Base-by-base conservation (phyloP, 495 filamentous ascomycete genomes). In the Aeminium ludgeri region DNA sequence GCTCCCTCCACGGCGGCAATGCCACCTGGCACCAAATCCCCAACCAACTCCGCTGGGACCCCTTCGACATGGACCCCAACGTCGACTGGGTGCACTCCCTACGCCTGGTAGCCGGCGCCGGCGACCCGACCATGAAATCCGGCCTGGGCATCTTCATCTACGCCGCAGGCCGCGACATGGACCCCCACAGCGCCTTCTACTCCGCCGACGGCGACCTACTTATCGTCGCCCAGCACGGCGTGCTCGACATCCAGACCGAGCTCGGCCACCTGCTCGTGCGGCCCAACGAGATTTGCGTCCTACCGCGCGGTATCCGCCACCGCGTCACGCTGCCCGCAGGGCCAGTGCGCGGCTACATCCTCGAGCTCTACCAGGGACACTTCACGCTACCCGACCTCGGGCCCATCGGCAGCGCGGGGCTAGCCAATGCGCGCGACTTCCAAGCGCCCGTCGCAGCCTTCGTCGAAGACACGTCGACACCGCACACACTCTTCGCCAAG, bases 21-120 rank as follows among this genome's bases (percentile, higher is more conserved):
- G 57, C 67, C 30, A 70, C 72, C 51, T 60, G 74, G 25, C 68
- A 74, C 51, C 67, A 75, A 29, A 75, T 78, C 34, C 86, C 86
- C 8, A 92, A 92, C 51, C 86, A 93, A 56, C 64, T 93, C 12
- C 78, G 86, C 30, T 95, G 86, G 86, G 75, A 85, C 49, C 86
- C 86, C 6, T 93, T 93, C 49, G 83, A 91, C 30, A 44, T 78
- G 38, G 73, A 84, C 50, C 65, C 73, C 54, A 68, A 63, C 5
- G 72, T 77, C 1, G 82, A 89, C 56, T 93, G 83, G 67, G 74
- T 87, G 13, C 74, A 82, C 38, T 76, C 80, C 10, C 55, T 95
- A 41, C 75, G 76, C 30, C 65, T 85, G 17, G 65, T 93, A 4
- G 84, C 81, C 6, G 86, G 83, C 10, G 79, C 83, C 0, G 86